These are phyloP conservation scores for Cymbopogon flexuosus DNA, from an alignment of 202 grass and related monocot genomes.

Conservation along the genomic window DNA sequence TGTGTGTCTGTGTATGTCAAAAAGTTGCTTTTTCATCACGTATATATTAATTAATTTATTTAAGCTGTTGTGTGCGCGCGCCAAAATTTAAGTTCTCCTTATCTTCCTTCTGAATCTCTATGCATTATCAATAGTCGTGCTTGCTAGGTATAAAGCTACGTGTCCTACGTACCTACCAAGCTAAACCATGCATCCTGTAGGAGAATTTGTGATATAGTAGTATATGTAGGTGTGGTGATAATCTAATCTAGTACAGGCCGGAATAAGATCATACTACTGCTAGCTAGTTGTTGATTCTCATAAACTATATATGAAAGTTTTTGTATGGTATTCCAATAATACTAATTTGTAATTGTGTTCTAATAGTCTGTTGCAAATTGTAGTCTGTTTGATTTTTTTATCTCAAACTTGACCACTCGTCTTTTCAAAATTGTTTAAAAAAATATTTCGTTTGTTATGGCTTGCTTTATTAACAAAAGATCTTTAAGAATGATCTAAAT, in stretches of 20 bases:
- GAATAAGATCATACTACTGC: not conserved
- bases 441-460: too few species aligned
- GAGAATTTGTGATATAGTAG: slow-evolving; percentile 9
- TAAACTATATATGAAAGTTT: too few species aligned
- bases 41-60: not conserved
- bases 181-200: not conserved
- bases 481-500: too few species aligned
- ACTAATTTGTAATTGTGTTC: too few species aligned
- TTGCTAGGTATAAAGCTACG: not conserved
- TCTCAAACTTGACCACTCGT: too few species aligned
- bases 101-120: slow-evolving; percentile 21
- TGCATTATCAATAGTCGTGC: not conserved
- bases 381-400: too few species aligned
- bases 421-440: too few species aligned
- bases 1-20: not conserved
- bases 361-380: too few species aligned
- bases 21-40: slow-evolving; percentile 2
- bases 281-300: too few species aligned
- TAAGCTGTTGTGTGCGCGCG: not conserved
- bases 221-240: not conserved
- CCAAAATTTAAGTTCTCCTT: slow-evolving; percentile 5
- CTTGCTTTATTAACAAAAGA: too few species aligned
- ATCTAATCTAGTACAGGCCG: not conserved
- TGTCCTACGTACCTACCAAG: not conserved
- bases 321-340: too few species aligned